Percentiles rank a stretch among this genome's conserved stretches.
Evolutionary conservation across 805 yeast species (phyloP).

Genomic region (Brettanomyces anomalus): DNA sequence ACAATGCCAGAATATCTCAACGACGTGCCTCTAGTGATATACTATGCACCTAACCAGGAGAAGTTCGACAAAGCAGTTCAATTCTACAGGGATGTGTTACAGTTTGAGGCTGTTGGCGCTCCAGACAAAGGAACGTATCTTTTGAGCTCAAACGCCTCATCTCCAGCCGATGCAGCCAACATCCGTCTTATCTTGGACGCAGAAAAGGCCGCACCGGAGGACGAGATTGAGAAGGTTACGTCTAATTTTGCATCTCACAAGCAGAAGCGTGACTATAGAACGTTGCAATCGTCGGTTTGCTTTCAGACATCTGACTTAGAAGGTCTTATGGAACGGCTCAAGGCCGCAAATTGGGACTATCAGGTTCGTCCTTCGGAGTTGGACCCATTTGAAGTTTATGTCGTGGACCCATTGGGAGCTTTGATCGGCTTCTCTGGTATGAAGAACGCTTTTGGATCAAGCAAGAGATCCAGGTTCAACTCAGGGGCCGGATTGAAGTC

Average conservation of each 20-base stretch:
- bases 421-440: slow-evolving; percentile 70
- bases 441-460: slow-evolving; percentile 40
- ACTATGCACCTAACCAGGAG: slow-evolving; percentile 41
- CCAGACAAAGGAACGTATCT: slow-evolving; percentile 15
- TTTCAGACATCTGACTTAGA: slow-evolving; percentile 36
- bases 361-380: slow-evolving; percentile 66
- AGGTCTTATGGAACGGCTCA: slow-evolving; percentile 27
- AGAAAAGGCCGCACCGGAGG: slow-evolving; percentile 18
- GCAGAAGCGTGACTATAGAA: slow-evolving; percentile 39
- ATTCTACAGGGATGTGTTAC: slow-evolving; percentile 48
- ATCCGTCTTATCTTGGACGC: slow-evolving; percentile 19
- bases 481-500: neutral
- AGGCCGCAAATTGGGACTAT: slow-evolving; percentile 24
- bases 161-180: slow-evolving; percentile 18
- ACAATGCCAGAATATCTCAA: slow-evolving; percentile 29
- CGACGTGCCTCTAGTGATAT: slow-evolving; percentile 44
- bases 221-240: slow-evolving; percentile 18
- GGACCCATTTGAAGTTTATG: slow-evolving; percentile 67
- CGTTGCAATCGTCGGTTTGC: slow-evolving; percentile 34
- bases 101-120: slow-evolving; percentile 19
- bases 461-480: slow-evolving; percentile 7
- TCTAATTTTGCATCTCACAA: slow-evolving; percentile 21
- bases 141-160: slow-evolving; percentile 21
- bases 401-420: slow-evolving; percentile 77
- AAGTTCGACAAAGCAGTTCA: slow-evolving; percentile 37